phyloP scores from a whole-genome alignment of 768 basidiomycete species.

The Mrakia blollopis region DNA sequence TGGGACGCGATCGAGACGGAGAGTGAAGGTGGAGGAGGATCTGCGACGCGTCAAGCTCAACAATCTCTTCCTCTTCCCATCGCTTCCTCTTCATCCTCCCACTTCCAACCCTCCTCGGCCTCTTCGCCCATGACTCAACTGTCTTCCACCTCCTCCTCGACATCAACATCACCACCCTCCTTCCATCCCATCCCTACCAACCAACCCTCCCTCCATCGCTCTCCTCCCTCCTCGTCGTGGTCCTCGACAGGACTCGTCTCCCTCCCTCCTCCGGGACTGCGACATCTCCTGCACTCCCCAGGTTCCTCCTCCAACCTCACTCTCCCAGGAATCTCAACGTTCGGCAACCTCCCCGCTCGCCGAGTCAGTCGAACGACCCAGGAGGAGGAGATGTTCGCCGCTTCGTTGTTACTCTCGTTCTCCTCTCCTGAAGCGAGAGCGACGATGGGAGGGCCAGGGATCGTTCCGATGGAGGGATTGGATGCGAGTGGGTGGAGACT shows the following conservation, averaged over 20 bases:
- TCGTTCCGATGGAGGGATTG: background rate
- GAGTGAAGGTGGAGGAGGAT: background rate
- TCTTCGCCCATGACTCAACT: background rate
- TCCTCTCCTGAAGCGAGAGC: background rate
- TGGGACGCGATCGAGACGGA: background rate
- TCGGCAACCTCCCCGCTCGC: background rate
- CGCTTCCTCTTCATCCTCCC: background rate
- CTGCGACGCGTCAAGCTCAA: background rate
- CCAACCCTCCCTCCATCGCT: background rate
- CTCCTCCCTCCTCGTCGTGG: background rate
- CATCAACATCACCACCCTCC: background rate
- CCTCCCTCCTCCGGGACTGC: background rate
- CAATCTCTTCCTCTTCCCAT: background rate
- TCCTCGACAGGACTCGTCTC: background rate
- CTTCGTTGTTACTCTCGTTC: background rate
- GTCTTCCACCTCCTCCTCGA: background rate
- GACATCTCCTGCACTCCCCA: background rate
- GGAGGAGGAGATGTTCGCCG: conserved; percentile 9
- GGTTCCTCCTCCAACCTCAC: conserved; percentile 6
- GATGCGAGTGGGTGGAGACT: background rate
- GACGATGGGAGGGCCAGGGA: background rate
- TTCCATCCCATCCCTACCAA: background rate
- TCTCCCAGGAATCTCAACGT: background rate
- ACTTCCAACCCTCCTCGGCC: background rate
- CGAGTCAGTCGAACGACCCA: background rate